Base-by-base conservation (phyloP, 2,329 filamentous ascomycete species). In the Fusarium chlamydosporum region DNA sequence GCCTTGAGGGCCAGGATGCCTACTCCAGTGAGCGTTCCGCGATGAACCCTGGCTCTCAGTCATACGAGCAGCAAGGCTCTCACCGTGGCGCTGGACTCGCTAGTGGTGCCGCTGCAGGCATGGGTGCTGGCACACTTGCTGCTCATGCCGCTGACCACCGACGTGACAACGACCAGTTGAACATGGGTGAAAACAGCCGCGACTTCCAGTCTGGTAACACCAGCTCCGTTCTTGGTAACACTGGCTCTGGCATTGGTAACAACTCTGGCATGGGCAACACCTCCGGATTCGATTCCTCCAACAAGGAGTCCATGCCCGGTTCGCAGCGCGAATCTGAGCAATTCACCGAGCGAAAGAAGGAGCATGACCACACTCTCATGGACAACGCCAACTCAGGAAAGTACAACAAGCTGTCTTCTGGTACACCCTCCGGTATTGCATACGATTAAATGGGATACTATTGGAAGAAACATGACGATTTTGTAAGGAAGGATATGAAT, bases 381-480 rank as follows among this genome's bases (percentile, higher is more conserved):
- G 63, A 69, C 1, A 56, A 65, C 3, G 70, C 69, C 6, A 72
- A 72, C 7, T 37, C 63, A 13, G 70, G 69, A 33, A 61, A 72
- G 55, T 72, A 72, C 18, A 72, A 72, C 20, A 62, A 57, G 3
- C 67, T 72, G 11, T 10, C 69, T 3, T 72, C 70, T 7, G 70
- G 70, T 0, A 72, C 70, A 3, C 70, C 70, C 0, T 72, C 70
- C 1, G 70, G 70, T 16, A 34, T 72, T 0, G 57, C 33, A 4
- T 48, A 60, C 7, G 69, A 61, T 1, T 51, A 51, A 15, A 35
- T 27, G 4, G 20, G 16, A 27, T 0, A 3, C 3, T 11, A 29
- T 29, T 29, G 29, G 29, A 29, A 29, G n/a, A 27, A 20, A 2
- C 4, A 50, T n/a, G 16, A 23, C 4, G n/a, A n/a, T n/a, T 10